phyloP scores from a whole-genome alignment of 768 basidiomycete species.

The Mycena epipterygia region DNA sequence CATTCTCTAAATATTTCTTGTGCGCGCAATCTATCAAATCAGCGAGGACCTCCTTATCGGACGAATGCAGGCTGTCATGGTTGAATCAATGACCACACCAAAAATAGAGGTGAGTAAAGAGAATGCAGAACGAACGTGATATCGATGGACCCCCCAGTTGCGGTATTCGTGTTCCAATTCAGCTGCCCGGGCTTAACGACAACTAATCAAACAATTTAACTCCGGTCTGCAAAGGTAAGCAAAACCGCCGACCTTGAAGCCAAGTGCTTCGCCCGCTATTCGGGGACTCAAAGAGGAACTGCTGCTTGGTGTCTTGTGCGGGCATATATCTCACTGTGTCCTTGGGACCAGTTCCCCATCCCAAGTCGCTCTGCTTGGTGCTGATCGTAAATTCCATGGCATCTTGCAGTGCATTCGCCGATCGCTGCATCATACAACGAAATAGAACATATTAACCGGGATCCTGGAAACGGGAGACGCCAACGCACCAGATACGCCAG shows the following conservation, averaged over 20 bases:
- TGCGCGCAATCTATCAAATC: conserved; percentile 21
- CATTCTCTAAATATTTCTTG: conserved; percentile 7
- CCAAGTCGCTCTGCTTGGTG: conserved; percentile 30
- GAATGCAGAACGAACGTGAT: conserved; percentile 11
- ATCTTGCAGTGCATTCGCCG: conserved; percentile 7
- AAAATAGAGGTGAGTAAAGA: not conserved
- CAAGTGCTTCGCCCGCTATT: conserved; percentile 24
- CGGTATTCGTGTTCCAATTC: conserved; percentile 16
- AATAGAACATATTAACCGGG: too few species aligned
- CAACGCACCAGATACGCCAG: conserved; percentile 23
- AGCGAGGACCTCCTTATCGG: conserved; percentile 13
- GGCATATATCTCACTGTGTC: conserved; percentile 28
- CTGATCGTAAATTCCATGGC: conserved; percentile 21
- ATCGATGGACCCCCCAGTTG: conserved; percentile 16
- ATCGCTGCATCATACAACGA: not conserved
- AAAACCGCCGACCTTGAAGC: conserved; percentile 22
- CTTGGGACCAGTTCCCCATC: conserved; percentile 27
- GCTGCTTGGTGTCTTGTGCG: conserved; percentile 23
- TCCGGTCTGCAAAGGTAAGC: not conserved
- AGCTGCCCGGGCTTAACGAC: conserved; percentile 18
- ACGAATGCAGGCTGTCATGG: conserved; percentile 29
- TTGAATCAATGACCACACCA: too few species aligned
- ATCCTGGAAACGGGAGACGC: not conserved
- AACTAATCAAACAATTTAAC: not conserved
- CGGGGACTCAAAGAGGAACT: conserved; percentile 14